phyloP scores from a whole-genome alignment of 2,329 filamentous ascomycete genomes.

The Hortaea sp. region DNA sequence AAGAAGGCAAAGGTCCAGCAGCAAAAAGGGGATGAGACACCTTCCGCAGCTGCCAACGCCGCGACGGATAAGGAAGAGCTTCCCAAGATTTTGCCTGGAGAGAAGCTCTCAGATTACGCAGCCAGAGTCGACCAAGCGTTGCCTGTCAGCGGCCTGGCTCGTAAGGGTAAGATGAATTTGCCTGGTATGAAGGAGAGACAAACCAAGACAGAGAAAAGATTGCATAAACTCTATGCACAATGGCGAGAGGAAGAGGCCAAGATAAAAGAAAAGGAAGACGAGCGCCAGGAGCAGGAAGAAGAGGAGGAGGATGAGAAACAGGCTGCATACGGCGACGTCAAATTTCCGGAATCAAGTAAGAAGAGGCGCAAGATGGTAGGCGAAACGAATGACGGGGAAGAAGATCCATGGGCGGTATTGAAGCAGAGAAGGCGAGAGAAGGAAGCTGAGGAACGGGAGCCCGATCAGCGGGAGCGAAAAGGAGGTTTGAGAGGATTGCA shows the following conservation, averaged over 20 bases:
- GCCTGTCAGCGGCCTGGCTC: constrained; percentile 57
- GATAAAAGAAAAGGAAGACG: constrained; percentile 65
- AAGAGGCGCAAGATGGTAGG: constrained; percentile 35
- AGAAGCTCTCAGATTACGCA: constrained; percentile 71
- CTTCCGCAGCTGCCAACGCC: constrained; percentile 3
- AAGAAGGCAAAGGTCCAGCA: background rate
- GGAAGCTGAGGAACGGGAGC: background rate
- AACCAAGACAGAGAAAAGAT: constrained; percentile 75
- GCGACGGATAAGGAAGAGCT: constrained; percentile 24
- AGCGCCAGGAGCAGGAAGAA: constrained; percentile 56
- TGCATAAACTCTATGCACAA: constrained; percentile 49
- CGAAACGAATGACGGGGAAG: constrained; percentile 41
- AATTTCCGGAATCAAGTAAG: constrained; percentile 36
- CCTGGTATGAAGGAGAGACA: constrained; percentile 56
- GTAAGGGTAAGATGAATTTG: constrained; percentile 53
- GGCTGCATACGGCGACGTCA: constrained; percentile 49
- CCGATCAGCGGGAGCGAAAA: background rate
- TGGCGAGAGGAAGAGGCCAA: constrained; percentile 70
- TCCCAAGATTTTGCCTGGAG: constrained; percentile 70
- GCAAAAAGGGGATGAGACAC: constrained; percentile 29
- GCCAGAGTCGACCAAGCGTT: constrained; percentile 76
- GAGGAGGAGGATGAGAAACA: constrained; percentile 53
- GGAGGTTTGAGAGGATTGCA: constrained; percentile 31
- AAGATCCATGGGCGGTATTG: constrained; percentile 70
- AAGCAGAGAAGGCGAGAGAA: constrained; percentile 54